Conservation (phyloP, 805 yeast species). For the Cyberlindnera amylophila region DNA sequence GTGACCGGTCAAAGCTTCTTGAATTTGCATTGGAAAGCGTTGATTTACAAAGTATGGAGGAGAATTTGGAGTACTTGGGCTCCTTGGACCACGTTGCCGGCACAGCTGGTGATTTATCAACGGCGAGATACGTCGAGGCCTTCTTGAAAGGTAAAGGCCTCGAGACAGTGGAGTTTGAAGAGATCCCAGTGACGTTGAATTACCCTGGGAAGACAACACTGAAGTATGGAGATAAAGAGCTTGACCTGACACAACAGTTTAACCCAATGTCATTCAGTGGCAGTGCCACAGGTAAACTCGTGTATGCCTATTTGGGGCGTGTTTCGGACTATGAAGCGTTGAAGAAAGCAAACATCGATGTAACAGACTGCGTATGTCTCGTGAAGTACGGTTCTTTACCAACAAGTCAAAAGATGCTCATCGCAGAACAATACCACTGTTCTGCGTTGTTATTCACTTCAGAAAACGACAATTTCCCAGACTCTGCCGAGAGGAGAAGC, state of each 20-base stretch:
- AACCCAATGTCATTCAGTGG: slow-evolving; percentile 68
- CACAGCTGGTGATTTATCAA: slow-evolving; percentile 75
- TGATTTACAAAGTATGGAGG: slow-evolving; percentile 38
- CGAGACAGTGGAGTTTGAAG: slow-evolving; percentile 44
- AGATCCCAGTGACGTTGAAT: slow-evolving; percentile 54
- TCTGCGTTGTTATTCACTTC: slow-evolving; percentile 66
- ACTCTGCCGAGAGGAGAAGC: slow-evolving; percentile 35
- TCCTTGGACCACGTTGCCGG: slow-evolving; percentile 79
- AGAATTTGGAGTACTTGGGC: slow-evolving; percentile 24
- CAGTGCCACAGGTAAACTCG: slow-evolving; percentile 45
- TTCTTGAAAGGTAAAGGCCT: slow-evolving; percentile 59
- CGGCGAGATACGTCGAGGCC: slow-evolving; percentile 61
- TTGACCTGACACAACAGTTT: slow-evolving; percentile 43
- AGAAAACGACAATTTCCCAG: slow-evolving; percentile 30
- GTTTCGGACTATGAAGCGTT: slow-evolving; percentile 47
- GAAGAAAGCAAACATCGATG: slow-evolving; percentile 32
- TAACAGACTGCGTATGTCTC: slow-evolving; percentile 51
- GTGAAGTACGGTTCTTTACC: slow-evolving; percentile 53
- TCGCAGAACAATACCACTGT: slow-evolving; percentile 57
- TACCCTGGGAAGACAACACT: slow-evolving; percentile 48
- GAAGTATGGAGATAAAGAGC: slow-evolving; percentile 21
- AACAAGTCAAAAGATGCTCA: slow-evolving; percentile 46
- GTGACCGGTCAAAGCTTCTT: slow-evolving; percentile 51
- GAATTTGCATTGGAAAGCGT: slow-evolving; percentile 48
- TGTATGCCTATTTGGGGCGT: slow-evolving; percentile 69